Evolutionary conservation across 352 stramenopile species (phyloP), one percentile per base, ranked within the genome.

Genomic region (Elongisporangium senticosum): DNA sequence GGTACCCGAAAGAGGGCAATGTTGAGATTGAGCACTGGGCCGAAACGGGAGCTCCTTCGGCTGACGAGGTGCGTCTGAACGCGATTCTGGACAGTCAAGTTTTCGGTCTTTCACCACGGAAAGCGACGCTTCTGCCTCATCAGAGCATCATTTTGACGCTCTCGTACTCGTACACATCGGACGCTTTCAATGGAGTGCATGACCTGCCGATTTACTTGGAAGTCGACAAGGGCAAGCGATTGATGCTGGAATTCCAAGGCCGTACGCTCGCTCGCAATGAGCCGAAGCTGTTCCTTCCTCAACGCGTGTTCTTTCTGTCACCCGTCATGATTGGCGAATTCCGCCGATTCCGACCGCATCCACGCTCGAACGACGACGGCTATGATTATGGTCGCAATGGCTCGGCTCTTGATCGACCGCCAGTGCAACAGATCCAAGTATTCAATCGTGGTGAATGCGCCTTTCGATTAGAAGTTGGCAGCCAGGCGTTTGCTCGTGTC

Each of bases 21-120:
- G 84, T 98, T 10, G 93, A 98, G 63, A 88, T 98, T 22, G 93
- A 98, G 53, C 88, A 91, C 28, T 98, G 94, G 94, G 90, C 89
- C 20, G 90, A 97, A 54, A 90, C 88, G 4, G 79, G 86, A 19
- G 86, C 92, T 22, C 91, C 92, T 15, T 96, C 87, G 7, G 75
- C 76, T 23, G 77, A 90, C 20, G 75, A 93, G 55, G 52, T 93
- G 50, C 79, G 79, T 10, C 74, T 83, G 21, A 87, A 91, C 53
- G 75, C 74, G 19, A 93, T 95, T 53, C 85, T 95, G 53, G 83
- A 96, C 60, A 86, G 78, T 57, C 80, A 89, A 53, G 65, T 93
- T 4, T 93, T 91, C 39, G 57, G 48, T 7, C 79, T 95, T 33
- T 65, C 69, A 4, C 77, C 85, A 5, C 78, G 82, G 1, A 63